These are phyloP conservation scores for Capsicum rhomboideum DNA, from an alignment of 257 asterid species.

Conservation along the genomic window DNA sequence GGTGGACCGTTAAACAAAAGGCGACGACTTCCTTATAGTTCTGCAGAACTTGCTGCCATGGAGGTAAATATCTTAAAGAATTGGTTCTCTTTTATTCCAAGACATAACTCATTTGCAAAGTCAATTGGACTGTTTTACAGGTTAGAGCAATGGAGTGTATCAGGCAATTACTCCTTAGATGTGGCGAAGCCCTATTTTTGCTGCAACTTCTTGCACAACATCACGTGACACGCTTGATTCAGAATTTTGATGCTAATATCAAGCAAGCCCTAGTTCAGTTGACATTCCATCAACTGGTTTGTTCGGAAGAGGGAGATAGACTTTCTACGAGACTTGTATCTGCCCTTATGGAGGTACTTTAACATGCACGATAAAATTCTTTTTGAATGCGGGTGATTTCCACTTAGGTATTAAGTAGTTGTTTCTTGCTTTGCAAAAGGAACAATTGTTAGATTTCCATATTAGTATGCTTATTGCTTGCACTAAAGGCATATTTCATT, in stretches of 20 bases:
- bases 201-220: constrained; percentile 87
- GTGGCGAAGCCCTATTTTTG: constrained; percentile 78
- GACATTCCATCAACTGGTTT: constrained; percentile 84
- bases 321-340: constrained; percentile 83
- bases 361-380: neutral
- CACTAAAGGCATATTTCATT: constrained; percentile 14
- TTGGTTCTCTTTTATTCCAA: constrained; percentile 12
- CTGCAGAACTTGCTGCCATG: constrained; percentile 96
- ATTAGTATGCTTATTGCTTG: neutral
- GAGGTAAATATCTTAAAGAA: constrained; percentile 47
- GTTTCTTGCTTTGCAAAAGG: neutral
- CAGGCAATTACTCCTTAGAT: constrained; percentile 91
- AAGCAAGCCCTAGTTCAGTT: constrained; percentile 62
- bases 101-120: neutral
- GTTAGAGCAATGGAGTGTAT: constrained; percentile 97
- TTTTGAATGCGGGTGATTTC: neutral
- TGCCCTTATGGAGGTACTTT: constrained; percentile 84
- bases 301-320: constrained; percentile 82
- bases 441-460: neutral
- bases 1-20: constrained; percentile 61
- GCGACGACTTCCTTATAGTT: constrained; percentile 81
- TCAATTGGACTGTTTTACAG: constrained; percentile 30
- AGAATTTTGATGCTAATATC: constrained; percentile 58
- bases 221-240: constrained; percentile 66
- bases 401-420: neutral